phyloP scores from a whole-genome alignment of 768 basidiomycete genomes.

The Tylopilus plumbeoviolaceoides region DNA sequence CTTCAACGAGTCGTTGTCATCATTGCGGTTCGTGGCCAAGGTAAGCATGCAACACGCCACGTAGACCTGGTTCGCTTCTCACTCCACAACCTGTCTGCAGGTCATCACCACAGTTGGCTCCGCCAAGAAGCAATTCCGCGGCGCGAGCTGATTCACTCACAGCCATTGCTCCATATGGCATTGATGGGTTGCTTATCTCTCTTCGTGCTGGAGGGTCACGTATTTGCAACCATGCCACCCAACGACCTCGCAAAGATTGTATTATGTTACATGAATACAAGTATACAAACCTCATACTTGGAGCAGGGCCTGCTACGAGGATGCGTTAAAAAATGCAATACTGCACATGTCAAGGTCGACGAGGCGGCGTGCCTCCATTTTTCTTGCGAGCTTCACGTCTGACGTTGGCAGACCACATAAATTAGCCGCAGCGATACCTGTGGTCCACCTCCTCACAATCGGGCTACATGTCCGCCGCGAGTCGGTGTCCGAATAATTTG shows the following conservation, averaged over 20 bases:
- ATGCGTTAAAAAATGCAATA: constrained; percentile 3
- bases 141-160: constrained; percentile 23
- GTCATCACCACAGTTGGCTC: constrained; percentile 89
- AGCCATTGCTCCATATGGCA: constrained; percentile 10
- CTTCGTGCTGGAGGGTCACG: constrained; percentile 23
- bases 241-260: constrained; percentile 13
- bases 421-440: constrained; percentile 72
- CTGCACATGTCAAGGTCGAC: constrained; percentile 11
- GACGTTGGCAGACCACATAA: constrained; percentile 81
- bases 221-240: constrained; percentile 20
- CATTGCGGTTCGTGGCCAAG: constrained; percentile 90
- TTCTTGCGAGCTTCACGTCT: constrained; percentile 38
- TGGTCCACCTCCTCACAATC: constrained; percentile 82
- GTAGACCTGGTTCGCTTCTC: constrained; percentile 2
- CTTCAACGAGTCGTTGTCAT: constrained; percentile 81
- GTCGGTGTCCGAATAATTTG: constrained; percentile 6
- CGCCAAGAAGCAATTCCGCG: constrained; percentile 58
- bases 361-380: constrained; percentile 5
- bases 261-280: constrained; percentile 29
- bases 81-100: constrained; percentile 36
- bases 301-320: constrained; percentile 13
- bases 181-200: constrained; percentile 12
- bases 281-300: constrained; percentile 7
- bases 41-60: constrained; percentile 36
- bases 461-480: constrained; percentile 46